phyloP scores from a whole-genome alignment of 768 basidiomycete genomes.

The Mycena metata region DNA sequence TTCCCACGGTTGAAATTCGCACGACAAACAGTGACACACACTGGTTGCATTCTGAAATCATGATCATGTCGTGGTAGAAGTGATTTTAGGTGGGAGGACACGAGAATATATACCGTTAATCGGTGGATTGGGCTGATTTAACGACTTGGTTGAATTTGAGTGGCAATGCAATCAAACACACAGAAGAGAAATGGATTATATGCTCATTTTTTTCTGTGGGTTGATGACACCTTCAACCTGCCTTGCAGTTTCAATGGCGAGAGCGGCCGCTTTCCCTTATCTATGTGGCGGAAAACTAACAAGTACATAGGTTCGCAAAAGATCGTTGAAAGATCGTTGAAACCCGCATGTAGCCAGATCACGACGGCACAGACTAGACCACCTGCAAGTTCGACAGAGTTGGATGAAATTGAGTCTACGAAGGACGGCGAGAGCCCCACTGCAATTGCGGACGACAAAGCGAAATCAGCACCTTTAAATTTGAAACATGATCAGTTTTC shows the following conservation, averaged over 20 bases:
- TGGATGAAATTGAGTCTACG: conserved; percentile 51
- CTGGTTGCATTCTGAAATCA: no score
- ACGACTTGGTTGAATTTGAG: not conserved
- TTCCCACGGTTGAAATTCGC: no score
- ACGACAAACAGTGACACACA: no score
- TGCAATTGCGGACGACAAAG: conserved; percentile 49
- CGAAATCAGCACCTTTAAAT: conserved; percentile 56
- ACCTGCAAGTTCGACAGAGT: conserved; percentile 44
- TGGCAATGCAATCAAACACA: not conserved
- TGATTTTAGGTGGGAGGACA: no score
- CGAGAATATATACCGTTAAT: no score
- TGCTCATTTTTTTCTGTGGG: conserved; percentile 15
- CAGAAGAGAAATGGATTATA: no score
- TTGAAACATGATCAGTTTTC: no score
- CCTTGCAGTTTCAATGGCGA: conserved; percentile 39
- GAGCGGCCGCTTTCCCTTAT: conserved; percentile 36
- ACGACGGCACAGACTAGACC: conserved; percentile 40
- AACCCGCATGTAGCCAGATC: conserved; percentile 37
- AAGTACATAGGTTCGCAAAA: not conserved
- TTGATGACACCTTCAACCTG: conserved; percentile 28
- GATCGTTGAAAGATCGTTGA: not conserved
- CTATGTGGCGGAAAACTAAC: conserved; percentile 43
- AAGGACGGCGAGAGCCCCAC: conserved; percentile 51
- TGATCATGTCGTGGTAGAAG: no score
- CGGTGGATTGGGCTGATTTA: no score